phyloP scores from a whole-genome alignment of 306 rosid species.

The Echinosophora koreensis region DNA sequence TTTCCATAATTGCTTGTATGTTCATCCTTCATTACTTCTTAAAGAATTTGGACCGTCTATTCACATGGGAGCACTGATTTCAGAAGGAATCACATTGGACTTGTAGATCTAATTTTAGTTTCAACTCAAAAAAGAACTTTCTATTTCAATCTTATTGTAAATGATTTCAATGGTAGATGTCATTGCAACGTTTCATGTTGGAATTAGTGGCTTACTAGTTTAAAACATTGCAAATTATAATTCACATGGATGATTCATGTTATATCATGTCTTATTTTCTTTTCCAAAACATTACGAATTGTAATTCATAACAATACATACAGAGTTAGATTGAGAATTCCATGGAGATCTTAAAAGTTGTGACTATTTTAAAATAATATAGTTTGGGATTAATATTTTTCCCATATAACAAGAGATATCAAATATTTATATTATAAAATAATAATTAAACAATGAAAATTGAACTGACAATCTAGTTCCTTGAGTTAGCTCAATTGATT shows the following conservation, averaged over 20 bases:
- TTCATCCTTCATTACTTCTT: slow-evolving; percentile 48
- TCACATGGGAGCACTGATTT: slow-evolving; percentile 43
- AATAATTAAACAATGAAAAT: no score
- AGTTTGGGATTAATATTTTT: no score
- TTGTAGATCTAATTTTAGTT: slow-evolving; percentile 19
- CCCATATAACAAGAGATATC: no score
- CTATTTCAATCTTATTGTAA: slow-evolving; percentile 39
- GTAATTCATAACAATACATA: not conserved
- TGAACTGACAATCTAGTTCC: no score
- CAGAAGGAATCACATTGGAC: slow-evolving; percentile 35
- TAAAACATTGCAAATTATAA: slow-evolving; percentile 3
- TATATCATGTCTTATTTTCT: not conserved
- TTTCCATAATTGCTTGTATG: slow-evolving; percentile 48
- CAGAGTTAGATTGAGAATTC: not conserved
- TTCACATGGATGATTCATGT: not conserved
- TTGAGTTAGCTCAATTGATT: no score
- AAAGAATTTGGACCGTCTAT: slow-evolving; percentile 41
- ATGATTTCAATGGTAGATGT: slow-evolving; percentile 28
- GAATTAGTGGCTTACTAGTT: slow-evolving; percentile 33
- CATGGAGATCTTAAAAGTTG: not conserved
- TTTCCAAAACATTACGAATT: not conserved
- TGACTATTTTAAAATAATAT: not conserved
- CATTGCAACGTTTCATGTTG: slow-evolving; percentile 22
- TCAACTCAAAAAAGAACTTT: not conserved
- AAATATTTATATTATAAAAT: no score